Evolutionary conservation across 495 filamentous ascomycete genomes (phyloP).

Genomic region (Aspergillus saccharolyticus): DNA sequence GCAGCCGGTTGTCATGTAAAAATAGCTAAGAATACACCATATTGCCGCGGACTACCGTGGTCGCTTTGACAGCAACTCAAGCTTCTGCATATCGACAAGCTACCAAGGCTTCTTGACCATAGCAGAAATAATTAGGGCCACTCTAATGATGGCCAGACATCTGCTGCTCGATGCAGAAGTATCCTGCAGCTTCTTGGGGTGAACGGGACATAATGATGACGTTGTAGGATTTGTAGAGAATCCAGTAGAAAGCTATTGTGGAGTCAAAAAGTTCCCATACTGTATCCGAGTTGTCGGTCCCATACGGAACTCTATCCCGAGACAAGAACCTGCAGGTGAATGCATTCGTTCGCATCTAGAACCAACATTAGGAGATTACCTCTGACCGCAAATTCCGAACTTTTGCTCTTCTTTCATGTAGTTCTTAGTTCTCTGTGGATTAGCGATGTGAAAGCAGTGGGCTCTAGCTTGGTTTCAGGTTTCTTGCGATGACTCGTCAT

Average conservation of each 20-base stretch:
- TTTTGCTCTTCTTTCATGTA: neutral
- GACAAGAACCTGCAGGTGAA: neutral
- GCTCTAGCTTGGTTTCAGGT: neutral
- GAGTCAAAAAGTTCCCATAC: neutral
- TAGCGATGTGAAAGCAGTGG: neutral
- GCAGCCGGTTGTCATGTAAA: neutral
- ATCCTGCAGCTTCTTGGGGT: neutral
- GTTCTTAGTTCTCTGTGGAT: neutral
- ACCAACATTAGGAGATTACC: neutral
- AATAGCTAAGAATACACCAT: neutral
- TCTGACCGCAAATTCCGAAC: neutral
- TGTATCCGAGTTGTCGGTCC: slow-evolving; percentile 1
- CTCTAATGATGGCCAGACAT: neutral
- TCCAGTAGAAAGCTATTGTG: neutral
- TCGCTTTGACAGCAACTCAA: neutral
- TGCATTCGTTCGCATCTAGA: neutral
- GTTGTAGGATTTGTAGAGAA: slow-evolving; percentile 3
- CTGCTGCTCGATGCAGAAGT: neutral
- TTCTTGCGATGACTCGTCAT: neutral
- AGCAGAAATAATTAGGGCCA: neutral
- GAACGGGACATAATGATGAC: neutral
- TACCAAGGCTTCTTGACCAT: neutral
- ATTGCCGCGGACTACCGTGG: neutral
- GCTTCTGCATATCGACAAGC: neutral
- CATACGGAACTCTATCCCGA: neutral